Conservation (phyloP, 2,329 filamentous ascomycete species). For the Drechslerella dactyloides region DNA sequence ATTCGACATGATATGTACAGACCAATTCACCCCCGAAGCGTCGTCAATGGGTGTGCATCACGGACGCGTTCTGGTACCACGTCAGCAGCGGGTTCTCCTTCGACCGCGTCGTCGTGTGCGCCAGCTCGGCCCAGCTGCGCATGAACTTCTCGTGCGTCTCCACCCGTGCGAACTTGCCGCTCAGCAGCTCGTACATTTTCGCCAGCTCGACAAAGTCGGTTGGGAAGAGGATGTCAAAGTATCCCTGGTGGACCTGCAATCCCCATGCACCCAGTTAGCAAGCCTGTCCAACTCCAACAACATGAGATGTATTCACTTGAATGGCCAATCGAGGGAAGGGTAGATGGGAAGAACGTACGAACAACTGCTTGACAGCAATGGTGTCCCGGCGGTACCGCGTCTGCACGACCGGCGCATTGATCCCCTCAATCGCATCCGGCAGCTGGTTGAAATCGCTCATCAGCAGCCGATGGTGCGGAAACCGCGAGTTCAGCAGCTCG, state of each 20-base stretch:
- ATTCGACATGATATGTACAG: too few species aligned
- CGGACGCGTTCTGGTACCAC: constrained; percentile 95
- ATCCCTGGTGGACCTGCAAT: constrained; percentile 87
- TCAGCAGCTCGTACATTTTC: constrained; percentile 82
- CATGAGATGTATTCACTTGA: neutral
- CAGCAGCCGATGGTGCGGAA: constrained; percentile 86
- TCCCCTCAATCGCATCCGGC: constrained; percentile 78
- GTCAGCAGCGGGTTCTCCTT: constrained; percentile 91
- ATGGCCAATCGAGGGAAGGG: neutral
- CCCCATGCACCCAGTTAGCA: constrained; percentile 6
- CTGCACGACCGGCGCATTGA: constrained; percentile 95
- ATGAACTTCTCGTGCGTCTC: constrained; percentile 90
- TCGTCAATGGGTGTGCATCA: constrained; percentile 79
- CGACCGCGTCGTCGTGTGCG: constrained; percentile 84
- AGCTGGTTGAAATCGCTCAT: constrained; percentile 89
- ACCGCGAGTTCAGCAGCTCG: constrained; percentile 83
- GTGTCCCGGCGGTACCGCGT: constrained; percentile 86
- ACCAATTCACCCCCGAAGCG: neutral
- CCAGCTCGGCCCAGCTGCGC: constrained; percentile 83
- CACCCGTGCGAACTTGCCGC: constrained; percentile 86
- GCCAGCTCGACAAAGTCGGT: constrained; percentile 93
- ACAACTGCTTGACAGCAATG: constrained; percentile 85
- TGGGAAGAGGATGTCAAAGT: constrained; percentile 98
- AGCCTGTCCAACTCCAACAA: constrained; percentile 31
- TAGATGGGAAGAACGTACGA: constrained; percentile 67